Base-by-base conservation (phyloP, 2,329 filamentous ascomycete species). In the Sclerotiophoma versabilis region DNA sequence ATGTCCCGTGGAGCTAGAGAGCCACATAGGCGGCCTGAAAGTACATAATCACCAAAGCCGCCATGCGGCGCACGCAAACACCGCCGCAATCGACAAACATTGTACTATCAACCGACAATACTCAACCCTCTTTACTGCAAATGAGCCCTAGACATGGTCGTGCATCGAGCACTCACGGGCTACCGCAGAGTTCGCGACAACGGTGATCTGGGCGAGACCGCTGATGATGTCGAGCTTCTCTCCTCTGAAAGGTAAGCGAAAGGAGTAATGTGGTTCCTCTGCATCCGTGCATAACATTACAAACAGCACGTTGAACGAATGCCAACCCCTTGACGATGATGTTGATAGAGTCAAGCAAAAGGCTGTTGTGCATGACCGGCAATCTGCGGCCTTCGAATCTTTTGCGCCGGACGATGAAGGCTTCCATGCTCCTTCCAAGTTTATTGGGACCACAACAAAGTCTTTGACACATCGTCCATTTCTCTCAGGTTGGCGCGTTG, bases 401-500 rank as follows among this genome's bases (percentile, higher is more conserved):
- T 19, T 15, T 9, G 36, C n/a, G 11, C 19, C 22, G 5, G 8
- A 26, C 10, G 20, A 33, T 6, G 45, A 30, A 14, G 27, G 22
- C 34, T 32, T 34, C 15, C 27, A 15, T 26, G 29, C 27, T 29
- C 20, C 33, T 14, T 26, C 49, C 12, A 30, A 17, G 8, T 10
- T 27, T 6, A 11, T 29, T 6, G 12, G 30, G 4, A 5, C 29
- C 11, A 33, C 38, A 36, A 2, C 25, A 4, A 39, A 33, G 26
- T 20, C 37, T 23, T 19, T 17, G n/a, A 29, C 9, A 26, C 17
- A 43, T 9, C 29, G 15, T 36, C 26, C n/a, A 22, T 36, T 54
- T 6, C 29, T 49, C 9, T 25, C 48, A 3, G 49, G 53, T 15
- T 59, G 57, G 57, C 57, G 53, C 10, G 20, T 42, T 5, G 57